A percentile compares a stretch with the other conserved stretches of the same genome.
Conservation (phyloP, 441 rosid genomes). For the Bruguiera hainesii region DNA sequence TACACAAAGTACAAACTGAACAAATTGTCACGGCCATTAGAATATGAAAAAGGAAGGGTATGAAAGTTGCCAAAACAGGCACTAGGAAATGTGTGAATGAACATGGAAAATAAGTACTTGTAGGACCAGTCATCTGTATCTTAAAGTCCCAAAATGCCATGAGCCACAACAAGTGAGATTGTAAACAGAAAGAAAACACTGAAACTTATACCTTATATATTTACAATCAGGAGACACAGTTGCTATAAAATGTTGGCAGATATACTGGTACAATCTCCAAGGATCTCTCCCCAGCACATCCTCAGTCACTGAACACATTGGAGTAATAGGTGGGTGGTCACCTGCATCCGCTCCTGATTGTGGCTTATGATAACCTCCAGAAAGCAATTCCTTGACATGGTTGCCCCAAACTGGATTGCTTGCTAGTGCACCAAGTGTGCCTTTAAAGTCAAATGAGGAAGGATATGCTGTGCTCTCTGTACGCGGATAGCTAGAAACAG, state of each 20-base stretch:
- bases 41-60: neutral
- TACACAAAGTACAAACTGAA: neutral
- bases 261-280: conserved; percentile 87
- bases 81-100: neutral
- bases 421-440: conserved; percentile 60
- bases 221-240: conserved; percentile 90
- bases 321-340: conserved; percentile 98
- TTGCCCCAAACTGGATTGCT: conserved; percentile 62
- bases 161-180: neutral
- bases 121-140: neutral
- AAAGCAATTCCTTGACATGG: conserved; percentile 51
- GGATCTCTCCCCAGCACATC: conserved; percentile 72
- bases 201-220: conserved; percentile 54
- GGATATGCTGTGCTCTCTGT: conserved; percentile 98
- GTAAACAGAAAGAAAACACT: neutral
- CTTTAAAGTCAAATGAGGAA: conserved; percentile 80
- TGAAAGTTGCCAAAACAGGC: neutral
- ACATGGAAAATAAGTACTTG: neutral
- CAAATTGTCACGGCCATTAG: neutral
- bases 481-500: conserved; percentile 70
- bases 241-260: conserved; percentile 92
- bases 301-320: conserved; percentile 75
- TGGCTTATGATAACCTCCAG: conserved; percentile 67
- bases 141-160: neutral
- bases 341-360: conserved; percentile 81